Conservation (phyloP, 371 early-diverging fungal genomes). For the Mortierella sp. region DNA sequence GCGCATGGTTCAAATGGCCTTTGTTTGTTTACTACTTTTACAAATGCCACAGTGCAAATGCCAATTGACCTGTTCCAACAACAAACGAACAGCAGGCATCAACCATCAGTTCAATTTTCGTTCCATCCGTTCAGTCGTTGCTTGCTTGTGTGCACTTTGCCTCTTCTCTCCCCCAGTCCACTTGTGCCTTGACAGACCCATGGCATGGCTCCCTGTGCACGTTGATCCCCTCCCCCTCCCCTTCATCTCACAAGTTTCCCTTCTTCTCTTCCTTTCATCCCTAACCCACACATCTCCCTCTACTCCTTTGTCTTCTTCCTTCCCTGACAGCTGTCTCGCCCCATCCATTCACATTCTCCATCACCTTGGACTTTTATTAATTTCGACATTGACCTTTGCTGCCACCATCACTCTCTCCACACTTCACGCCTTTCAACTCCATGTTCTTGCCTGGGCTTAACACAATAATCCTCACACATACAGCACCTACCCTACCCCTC, state of each 20-base stretch:
- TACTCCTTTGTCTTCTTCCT: not conserved
- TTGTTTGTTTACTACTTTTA: no score
- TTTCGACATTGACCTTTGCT: not conserved
- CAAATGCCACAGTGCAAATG: no score
- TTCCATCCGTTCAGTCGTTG: not conserved
- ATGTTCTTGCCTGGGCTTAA: not conserved
- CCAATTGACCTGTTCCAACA: no score
- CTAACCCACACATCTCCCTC: not conserved
- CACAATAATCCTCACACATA: not conserved
- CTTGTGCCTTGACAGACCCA: not conserved
- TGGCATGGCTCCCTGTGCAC: not conserved
- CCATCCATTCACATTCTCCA: not conserved
- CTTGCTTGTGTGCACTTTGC: not conserved
- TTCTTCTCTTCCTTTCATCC: not conserved
- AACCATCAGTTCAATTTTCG: not conserved
- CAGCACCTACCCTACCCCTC: not conserved
- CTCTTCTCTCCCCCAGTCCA: not conserved
- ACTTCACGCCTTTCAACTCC: not conserved
- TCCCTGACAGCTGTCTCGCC: no score
- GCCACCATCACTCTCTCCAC: not conserved
- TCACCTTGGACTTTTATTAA: not conserved
- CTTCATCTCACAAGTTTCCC: not conserved
- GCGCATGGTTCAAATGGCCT: not conserved
- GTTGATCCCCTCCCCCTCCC: not conserved
- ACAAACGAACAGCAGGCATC: no score